Evolutionary conservation across 2,329 filamentous ascomycete species (phyloP).

Genomic region (Stemphylium lycopersici): DNA sequence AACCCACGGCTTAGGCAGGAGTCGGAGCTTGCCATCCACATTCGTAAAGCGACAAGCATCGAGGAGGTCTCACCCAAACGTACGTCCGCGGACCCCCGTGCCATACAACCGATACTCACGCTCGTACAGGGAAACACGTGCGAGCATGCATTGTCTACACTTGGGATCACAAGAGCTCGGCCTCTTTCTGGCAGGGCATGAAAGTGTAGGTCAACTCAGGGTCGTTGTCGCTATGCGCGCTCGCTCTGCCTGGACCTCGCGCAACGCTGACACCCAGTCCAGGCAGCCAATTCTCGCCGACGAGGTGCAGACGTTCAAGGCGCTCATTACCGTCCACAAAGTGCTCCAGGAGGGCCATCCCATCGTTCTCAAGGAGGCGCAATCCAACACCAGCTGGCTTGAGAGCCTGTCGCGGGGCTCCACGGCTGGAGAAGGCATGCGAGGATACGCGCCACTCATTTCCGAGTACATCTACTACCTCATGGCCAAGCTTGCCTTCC

Average conservation of each 20-base stretch:
- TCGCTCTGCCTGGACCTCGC: not conserved
- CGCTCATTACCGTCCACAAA: constrained; percentile 95
- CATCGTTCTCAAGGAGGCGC: constrained; percentile 82
- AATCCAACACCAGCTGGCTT: constrained; percentile 87
- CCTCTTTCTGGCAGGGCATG: constrained; percentile 96
- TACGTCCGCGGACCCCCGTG: constrained; percentile 42
- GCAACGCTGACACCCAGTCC: constrained; percentile 20
- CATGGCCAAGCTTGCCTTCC: constrained; percentile 93
- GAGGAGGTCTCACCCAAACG: constrained; percentile 72
- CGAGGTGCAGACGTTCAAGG: constrained; percentile 98
- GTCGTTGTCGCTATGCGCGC: not conserved
- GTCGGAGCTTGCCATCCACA: constrained; percentile 68
- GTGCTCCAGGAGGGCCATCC: constrained; percentile 97
- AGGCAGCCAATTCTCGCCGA: constrained; percentile 98
- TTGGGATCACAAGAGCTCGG: constrained; percentile 96
- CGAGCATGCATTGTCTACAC: constrained; percentile 98
- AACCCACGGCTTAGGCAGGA: constrained; percentile 57
- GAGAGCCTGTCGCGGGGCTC: constrained; percentile 88
- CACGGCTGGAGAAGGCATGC: constrained; percentile 76
- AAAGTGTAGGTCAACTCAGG: constrained; percentile 74
- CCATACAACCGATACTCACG: constrained; percentile 36
- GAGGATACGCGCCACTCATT: constrained; percentile 89
- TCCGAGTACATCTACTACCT: constrained; percentile 97
- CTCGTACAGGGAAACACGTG: constrained; percentile 79
- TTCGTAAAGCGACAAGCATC: constrained; percentile 70